Base-by-base conservation (phyloP, 441 rosid species). In the Eruca vesicaria region DNA sequence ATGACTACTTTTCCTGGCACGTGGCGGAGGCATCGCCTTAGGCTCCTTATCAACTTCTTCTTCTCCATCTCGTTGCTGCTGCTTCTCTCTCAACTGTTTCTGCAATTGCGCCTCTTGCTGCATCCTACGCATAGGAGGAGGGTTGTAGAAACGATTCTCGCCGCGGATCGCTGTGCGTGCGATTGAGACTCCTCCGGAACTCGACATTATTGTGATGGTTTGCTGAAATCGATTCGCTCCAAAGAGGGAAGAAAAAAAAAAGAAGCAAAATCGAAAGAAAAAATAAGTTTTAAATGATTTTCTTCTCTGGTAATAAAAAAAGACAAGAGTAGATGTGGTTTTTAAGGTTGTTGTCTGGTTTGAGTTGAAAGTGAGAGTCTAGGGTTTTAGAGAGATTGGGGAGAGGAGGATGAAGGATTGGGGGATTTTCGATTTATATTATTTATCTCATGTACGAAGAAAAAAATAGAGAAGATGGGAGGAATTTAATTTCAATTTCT, bases 71-170 rank as follows among this genome's bases (percentile, higher is more conserved):
- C 57, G 23, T n/a, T 65, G 78, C 26, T 74, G 77, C 62, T 66
- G 82, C 50, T 79, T 75, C 58, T 82, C 87, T 10, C 68, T 68
- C 41, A 78, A 14, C 72, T 79, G 81, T 52, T 81, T 80, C 68
- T 81, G 82, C 73, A 68, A 78, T 71, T 78, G 82, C 23, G 80
- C 76, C 69, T 75, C 81, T 74, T 80, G 90, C 63, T 82, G 80
- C 73, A 71, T 86, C 63, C 81, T 82, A 29, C 97, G 79, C 82
- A 93, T 77, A 64, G 87, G 88, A 11, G 97, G 98, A 9, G 93
- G 88, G 23, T 88, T 83, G 61, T 93, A 89, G 64, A 92, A 89
- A 23, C 92, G 89, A 68, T 80, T 86, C 73, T 88, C 94, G 1
- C 94, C 96, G 0, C 93, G 84, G 77, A 72, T 61, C 57, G 86